These are phyloP conservation scores for Hyaloperonospora brassicae DNA, from an alignment of 352 stramenopile species.

Conservation along the genomic window DNA sequence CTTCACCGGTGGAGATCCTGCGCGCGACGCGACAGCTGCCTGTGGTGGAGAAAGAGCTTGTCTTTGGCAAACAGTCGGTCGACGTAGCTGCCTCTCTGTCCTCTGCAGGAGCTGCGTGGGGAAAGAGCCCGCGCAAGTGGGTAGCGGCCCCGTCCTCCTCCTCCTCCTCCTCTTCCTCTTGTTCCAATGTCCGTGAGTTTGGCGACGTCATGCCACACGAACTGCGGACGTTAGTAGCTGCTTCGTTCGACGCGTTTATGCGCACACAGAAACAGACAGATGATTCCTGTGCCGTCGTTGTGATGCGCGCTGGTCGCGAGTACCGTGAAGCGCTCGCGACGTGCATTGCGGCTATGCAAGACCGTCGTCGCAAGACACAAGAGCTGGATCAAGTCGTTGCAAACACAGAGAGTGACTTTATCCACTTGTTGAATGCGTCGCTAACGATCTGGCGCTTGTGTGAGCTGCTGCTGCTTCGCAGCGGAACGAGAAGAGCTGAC, in stretches of 20 bases:
- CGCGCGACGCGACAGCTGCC: constrained; percentile 33
- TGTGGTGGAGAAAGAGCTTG: constrained; percentile 28
- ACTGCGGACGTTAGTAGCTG: constrained; percentile 44
- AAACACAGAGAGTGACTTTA: constrained; percentile 40
- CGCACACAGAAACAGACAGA: constrained; percentile 15
- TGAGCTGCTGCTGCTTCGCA: constrained; percentile 64
- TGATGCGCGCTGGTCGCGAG: constrained; percentile 43
- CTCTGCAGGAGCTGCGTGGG: constrained; percentile 39
- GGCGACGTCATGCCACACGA: constrained; percentile 41
- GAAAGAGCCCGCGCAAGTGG: constrained; percentile 42
- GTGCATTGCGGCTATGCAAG: constrained; percentile 57
- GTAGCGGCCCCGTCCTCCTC: constrained; percentile 10
- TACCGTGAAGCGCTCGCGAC: constrained; percentile 65
- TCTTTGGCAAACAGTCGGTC: constrained; percentile 20
- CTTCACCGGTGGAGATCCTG: constrained; percentile 36
- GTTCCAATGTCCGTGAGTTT: constrained; percentile 4
- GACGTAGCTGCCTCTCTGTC: constrained; percentile 13
- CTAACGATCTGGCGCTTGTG: constrained; percentile 74
- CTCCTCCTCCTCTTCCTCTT: neutral
- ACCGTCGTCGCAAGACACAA: constrained; percentile 29
- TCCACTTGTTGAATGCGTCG: constrained; percentile 69
- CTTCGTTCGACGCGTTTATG: constrained; percentile 56
- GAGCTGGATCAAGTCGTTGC: constrained; percentile 3
- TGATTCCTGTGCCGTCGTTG: constrained; percentile 12
- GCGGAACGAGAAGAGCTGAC: constrained; percentile 42